Conservation (phyloP, 805 yeast species). For the Ogataea neopini region DNA sequence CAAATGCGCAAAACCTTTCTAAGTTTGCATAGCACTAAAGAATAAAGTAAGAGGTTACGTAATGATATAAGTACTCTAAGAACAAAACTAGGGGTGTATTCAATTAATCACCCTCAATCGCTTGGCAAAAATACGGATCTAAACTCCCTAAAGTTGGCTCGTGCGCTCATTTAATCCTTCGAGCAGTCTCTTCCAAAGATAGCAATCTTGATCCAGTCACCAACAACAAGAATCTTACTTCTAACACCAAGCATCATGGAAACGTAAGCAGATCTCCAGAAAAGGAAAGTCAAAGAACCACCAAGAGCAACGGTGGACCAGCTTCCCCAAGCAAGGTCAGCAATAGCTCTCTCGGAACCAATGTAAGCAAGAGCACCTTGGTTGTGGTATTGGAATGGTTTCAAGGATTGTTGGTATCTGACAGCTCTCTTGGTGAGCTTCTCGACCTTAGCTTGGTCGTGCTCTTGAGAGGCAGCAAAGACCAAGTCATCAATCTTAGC, state of each 20-base stretch:
- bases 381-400: conserved; percentile 75
- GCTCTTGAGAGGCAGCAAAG: conserved; percentile 41
- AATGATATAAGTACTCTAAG: background rate
- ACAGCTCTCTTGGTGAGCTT: conserved; percentile 47
- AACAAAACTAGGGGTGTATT: background rate
- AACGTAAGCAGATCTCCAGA: conserved; percentile 94
- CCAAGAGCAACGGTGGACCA: conserved; percentile 79
- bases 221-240: conserved; percentile 78
- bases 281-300: conserved; percentile 81
- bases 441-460: conserved; percentile 44
- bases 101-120: background rate
- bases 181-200: conserved; percentile 92
- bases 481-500: conserved; percentile 60
- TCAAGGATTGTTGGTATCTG: conserved; percentile 42
- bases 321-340: conserved; percentile 79
- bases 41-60: conserved; percentile 3
- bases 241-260: conserved; percentile 88
- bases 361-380: conserved; percentile 92
- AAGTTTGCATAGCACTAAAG: background rate
- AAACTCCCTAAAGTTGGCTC: background rate
- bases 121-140: background rate
- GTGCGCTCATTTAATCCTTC: conserved; percentile 55
- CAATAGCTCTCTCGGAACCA: conserved; percentile 90
- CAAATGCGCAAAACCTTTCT: conserved; percentile 84
- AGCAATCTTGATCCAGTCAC: conserved; percentile 87